Evolutionary conservation across 1,284 basidiomycete species (phyloP), one percentile per base, ranked within the genome.

Genomic region (Ganoderma resinaceum): DNA sequence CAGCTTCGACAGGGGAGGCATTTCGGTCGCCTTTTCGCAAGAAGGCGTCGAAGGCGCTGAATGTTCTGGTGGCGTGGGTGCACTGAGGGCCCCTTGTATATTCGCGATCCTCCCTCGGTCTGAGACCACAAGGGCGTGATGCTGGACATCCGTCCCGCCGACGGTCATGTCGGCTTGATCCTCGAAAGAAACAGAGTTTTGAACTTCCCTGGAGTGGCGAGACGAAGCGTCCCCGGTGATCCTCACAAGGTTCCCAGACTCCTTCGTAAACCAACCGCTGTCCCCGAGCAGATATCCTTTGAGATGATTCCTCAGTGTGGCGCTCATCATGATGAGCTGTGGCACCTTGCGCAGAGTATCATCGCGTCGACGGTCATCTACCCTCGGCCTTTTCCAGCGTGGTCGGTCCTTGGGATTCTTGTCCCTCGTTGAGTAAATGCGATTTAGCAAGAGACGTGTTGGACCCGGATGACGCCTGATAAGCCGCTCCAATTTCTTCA

Each of bases 261-360:
- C 80, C 65, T 77, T 80, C 70, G 81, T 81, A 66, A 91, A 74
- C 88, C 89, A 91, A 14, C 86, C 86, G 73, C 84, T 88, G 65
- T 86, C 82, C 78, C 77, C 75, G 79, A 88, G 64, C 85, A 82
- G 65, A 75, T 86, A 85, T 63, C 84, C 78, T 74, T 85, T 83
- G 65, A 92, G 81, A 66, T 86, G 85, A 58, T 80, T 81, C 62
- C 86, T 82, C 66, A 94, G 80, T 16, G 92, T 94, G 38, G 91
- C 92, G 74, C 91, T 92, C 60, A 89, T 84, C 75, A 92, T 76
- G 37, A 93, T 80, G 66, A 93, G 78, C 76, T 92, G 92, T 2
- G 89, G 88, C 31, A 8, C 33, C 29, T 31, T 69, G 67, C 37
- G 38, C 23, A 26, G 35, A 8, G 58, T 60, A 12, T 40, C 35